Base-by-base conservation (phyloP, 306 rosid species). In the Delonix regia region DNA sequence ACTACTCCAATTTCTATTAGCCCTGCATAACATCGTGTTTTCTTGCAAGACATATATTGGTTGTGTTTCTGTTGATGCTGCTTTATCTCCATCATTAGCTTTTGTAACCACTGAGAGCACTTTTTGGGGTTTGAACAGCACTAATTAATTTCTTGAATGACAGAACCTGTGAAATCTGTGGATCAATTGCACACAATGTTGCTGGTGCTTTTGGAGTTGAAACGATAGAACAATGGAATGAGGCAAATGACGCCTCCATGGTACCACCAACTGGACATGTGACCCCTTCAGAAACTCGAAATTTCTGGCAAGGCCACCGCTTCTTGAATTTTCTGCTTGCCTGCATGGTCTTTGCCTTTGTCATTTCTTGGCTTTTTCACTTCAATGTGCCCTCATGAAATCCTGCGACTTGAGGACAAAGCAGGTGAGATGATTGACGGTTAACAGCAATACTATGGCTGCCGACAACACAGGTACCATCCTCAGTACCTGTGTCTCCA, bases 141-240 rank as follows among this genome's bases (percentile, higher is more conserved):
- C 52, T 77, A 47, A 65, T 21, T 9, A 34, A 7, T 76, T 15
- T 36, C 81, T 9, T 66, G 13, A 27, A 15, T 16, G 22, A 36
- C 61, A 90, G 95, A 76, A 90, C 89, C 81, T 90, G 95, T 61
- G 95, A 90, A 82, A 90, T 90, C 73, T 88, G 92, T 71, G 88
- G 95, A 69, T 88, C 95, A 39, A 63, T 79, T 15, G 95, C 95
- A 21, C 82, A 41, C 52, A 90, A 90, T 65, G 95, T 90, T 53
- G 74, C 82, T 62, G 86, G 86, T 70, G 82, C 76, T 47, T 71
- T 73, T 72, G 92, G 82, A 74, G 81, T 81, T 18, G 91, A 87
- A 69, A 76, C 69, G 53, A 74, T 61, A 61, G 92, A 88, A 80
- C 90, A 85, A 36, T 71, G 87, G 90, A 88, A 72, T 12, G 90